Percentiles rank a stretch among this genome's conserved stretches.
Conservation (phyloP, 2,329 filamentous ascomycete species). For the Fusarium staphyleae region DNA sequence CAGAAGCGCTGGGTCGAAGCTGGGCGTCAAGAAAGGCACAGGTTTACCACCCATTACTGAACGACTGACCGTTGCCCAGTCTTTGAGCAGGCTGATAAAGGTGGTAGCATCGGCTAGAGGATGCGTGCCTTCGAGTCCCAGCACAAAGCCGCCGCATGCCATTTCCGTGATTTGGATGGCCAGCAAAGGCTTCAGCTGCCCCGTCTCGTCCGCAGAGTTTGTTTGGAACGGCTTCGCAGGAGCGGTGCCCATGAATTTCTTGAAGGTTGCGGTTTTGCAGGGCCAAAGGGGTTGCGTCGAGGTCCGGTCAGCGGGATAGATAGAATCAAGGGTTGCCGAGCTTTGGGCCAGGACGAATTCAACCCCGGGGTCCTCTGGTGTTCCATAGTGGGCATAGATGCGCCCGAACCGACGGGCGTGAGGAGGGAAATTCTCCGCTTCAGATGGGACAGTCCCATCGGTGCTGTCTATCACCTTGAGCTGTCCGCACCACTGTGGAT, state of each 20-base stretch:
- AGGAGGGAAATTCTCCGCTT: slow-evolving; percentile 19
- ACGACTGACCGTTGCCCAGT: slow-evolving; percentile 31
- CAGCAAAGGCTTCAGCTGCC: slow-evolving; percentile 9
- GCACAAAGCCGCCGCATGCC: slow-evolving; percentile 31
- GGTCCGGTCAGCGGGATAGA: slow-evolving; percentile 18
- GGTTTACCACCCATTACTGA: neutral
- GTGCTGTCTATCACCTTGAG: slow-evolving; percentile 18
- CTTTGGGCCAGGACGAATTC: slow-evolving; percentile 28
- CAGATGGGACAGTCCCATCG: slow-evolving; percentile 14
- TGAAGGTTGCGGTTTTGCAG: slow-evolving; percentile 7
- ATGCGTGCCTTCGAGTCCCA: slow-evolving; percentile 33
- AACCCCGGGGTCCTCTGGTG: slow-evolving; percentile 24
- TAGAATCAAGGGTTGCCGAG: slow-evolving; percentile 3
- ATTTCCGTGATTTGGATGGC: slow-evolving; percentile 34
- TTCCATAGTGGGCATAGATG: slow-evolving; percentile 32
- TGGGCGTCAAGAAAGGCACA: rapidly evolving
- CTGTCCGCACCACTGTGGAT: slow-evolving; percentile 34
- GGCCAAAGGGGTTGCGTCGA: slow-evolving; percentile 18
- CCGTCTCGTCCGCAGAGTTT: neutral
- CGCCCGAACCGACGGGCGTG: slow-evolving; percentile 36
- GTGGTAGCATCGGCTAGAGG: slow-evolving; percentile 36
- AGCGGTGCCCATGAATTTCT: slow-evolving; percentile 7
- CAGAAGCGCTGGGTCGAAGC: slow-evolving; percentile 23
- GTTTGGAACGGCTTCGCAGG: neutral
- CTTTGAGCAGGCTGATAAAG: slow-evolving; percentile 30